Conservation (phyloP, 2,329 filamentous ascomycete species). For the Zymoseptoria crescenta region DNA sequence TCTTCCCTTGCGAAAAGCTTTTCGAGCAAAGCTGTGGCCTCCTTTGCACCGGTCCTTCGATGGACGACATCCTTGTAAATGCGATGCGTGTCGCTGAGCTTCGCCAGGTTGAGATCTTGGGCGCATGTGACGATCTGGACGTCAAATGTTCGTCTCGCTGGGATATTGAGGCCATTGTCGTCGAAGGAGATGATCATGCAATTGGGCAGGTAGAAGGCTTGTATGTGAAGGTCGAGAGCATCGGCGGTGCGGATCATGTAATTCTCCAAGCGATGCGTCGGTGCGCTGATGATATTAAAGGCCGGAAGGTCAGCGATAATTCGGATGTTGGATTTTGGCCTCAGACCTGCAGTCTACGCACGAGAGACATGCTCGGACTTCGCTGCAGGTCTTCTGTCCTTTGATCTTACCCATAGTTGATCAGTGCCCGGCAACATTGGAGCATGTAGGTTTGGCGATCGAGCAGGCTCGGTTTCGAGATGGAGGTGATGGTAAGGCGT, state of each 20-base stretch:
- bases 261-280: constrained; percentile 83
- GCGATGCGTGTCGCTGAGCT: constrained; percentile 64
- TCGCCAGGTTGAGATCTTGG: constrained; percentile 65
- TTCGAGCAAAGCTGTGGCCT: constrained; percentile 56
- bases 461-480: background rate
- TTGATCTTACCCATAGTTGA: constrained; percentile 57
- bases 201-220: constrained; percentile 85
- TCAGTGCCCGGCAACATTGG: constrained; percentile 75
- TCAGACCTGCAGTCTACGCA: too few relatives aligned
- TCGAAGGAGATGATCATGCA: constrained; percentile 93
- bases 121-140: constrained; percentile 62
- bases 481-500: background rate
- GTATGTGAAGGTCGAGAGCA: constrained; percentile 79
- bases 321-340: too few relatives aligned
- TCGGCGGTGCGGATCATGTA: constrained; percentile 83
- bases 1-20: constrained; percentile 51
- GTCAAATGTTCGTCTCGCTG: constrained; percentile 61
- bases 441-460: constrained; percentile 69
- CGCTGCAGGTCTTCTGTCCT: background rate
- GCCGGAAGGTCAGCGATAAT: too few relatives aligned
- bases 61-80: constrained; percentile 75
- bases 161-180: constrained; percentile 41
- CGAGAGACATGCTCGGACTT: too few relatives aligned
- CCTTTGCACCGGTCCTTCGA: constrained; percentile 61
- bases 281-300: constrained; percentile 47